These are phyloP conservation scores for Rossbeevera mucosa DNA, from an alignment of 768 basidiomycete genomes.

Conservation along the genomic window DNA sequence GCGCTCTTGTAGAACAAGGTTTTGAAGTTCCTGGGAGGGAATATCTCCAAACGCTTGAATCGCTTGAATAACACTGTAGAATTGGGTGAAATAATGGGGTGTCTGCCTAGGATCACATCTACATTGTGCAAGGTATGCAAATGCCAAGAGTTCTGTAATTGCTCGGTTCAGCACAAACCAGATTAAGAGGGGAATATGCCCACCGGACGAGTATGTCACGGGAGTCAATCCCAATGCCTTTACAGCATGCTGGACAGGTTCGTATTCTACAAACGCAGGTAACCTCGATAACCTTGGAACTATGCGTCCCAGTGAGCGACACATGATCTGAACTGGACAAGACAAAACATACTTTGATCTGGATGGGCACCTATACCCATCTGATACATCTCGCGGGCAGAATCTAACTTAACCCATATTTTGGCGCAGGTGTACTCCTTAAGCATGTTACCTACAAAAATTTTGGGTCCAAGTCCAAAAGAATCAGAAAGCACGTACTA, in stretches of 20 bases:
- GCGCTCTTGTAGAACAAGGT: conserved; percentile 56
- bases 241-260: conserved; percentile 39
- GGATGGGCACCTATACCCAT: conserved; percentile 70
- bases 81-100: conserved; percentile 55
- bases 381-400: conserved; percentile 68
- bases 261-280: conserved; percentile 37
- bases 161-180: conserved; percentile 3
- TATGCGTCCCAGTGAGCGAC: conserved; percentile 21
- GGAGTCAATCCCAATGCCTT: conserved; percentile 60
- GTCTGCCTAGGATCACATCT: conserved; percentile 73
- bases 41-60: conserved; percentile 49
- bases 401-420: conserved; percentile 50
- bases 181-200: conserved; percentile 7
- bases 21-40: conserved; percentile 45
- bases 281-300: conserved; percentile 54
- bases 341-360: conserved; percentile 56
- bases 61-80: conserved; percentile 47
- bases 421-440: conserved; percentile 40
- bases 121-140: conserved; percentile 76
- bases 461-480: conserved; percentile 9
- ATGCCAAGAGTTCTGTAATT: conserved; percentile 60
- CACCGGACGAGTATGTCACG: conserved; percentile 62
- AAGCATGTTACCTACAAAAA: conserved; percentile 40
- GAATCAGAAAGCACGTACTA: conserved; percentile 30
- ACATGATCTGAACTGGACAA: not conserved